Evolutionary conservation across 1,284 basidiomycete species (phyloP).

Genomic region (Entoloma clypeatum): DNA sequence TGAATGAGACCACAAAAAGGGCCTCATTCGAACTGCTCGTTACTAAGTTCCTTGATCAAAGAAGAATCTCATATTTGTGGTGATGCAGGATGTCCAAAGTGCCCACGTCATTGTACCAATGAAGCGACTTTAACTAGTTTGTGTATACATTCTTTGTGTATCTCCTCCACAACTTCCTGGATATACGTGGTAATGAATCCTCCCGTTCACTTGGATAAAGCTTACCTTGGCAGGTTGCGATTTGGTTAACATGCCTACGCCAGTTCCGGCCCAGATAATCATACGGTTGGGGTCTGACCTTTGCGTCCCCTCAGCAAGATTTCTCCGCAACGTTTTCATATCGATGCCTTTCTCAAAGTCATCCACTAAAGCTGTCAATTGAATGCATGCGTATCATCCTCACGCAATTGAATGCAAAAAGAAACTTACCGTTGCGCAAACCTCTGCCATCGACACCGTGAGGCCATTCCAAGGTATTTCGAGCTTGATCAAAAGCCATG

Average conservation of each 20-base stretch:
- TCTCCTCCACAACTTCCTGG: constrained; percentile 46
- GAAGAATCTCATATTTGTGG: too few relatives aligned
- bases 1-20: too few relatives aligned
- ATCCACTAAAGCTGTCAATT: constrained; percentile 44
- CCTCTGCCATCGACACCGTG: constrained; percentile 62
- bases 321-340: constrained; percentile 40
- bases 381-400: constrained; percentile 9
- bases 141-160: constrained; percentile 41
- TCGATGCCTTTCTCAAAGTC: constrained; percentile 53
- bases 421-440: constrained; percentile 43
- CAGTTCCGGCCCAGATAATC: constrained; percentile 68
- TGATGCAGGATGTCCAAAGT: too few relatives aligned
- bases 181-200: too few relatives aligned
- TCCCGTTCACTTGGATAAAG: constrained; percentile 2
- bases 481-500: constrained; percentile 61
- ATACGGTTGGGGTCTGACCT: constrained; percentile 46
- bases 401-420: constrained; percentile 1
- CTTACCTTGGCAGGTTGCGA: constrained; percentile 56
- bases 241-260: constrained; percentile 55
- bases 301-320: constrained; percentile 41
- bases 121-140: constrained; percentile 25
- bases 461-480: constrained; percentile 64
- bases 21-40: too few relatives aligned
- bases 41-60: too few relatives aligned
- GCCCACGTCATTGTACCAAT: constrained; percentile 7